phyloP scores from a whole-genome alignment of 192 early-diverging fungal species.

The Entomortierella beljakovae region DNA sequence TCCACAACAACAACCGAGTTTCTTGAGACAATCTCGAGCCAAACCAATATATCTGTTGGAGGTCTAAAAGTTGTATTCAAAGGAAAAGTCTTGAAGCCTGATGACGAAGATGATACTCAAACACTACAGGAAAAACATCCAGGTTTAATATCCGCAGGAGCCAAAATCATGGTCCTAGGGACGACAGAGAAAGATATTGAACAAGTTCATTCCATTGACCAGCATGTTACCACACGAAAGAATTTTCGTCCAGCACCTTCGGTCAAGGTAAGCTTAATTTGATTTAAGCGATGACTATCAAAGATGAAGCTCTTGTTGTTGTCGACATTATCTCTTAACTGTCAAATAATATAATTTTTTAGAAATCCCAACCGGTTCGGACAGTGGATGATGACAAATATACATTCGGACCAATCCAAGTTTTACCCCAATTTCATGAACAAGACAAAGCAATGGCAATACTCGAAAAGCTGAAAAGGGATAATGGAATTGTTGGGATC shows the following conservation, averaged over 20 bases:
- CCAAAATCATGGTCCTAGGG: slow-evolving; percentile 42
- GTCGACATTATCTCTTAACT: not conserved
- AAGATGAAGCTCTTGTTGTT: not conserved
- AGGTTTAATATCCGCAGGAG: not conserved
- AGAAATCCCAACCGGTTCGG: slow-evolving; percentile 34
- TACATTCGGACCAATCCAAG: slow-evolving; percentile 69
- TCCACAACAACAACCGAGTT: slow-evolving; percentile 5
- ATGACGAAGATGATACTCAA: not conserved
- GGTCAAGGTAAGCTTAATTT: slow-evolving; percentile 21
- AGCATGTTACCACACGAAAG: slow-evolving; percentile 32
- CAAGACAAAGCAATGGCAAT: slow-evolving; percentile 65
- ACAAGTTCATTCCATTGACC: slow-evolving; percentile 43
- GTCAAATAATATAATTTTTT: not conserved
- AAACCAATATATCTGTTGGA: slow-evolving; percentile 19
- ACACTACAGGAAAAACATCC: slow-evolving; percentile 21
- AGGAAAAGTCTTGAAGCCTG: slow-evolving; percentile 17
- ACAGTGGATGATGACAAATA: slow-evolving; percentile 55
- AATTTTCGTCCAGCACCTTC: slow-evolving; percentile 24
- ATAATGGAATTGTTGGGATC: slow-evolving; percentile 68
- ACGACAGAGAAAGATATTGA: slow-evolving; percentile 42
- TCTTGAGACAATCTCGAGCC: slow-evolving; percentile 14
- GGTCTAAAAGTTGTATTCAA: slow-evolving; percentile 43
- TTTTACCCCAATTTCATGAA: slow-evolving; percentile 67
- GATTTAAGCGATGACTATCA: not conserved
- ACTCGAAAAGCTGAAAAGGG: slow-evolving; percentile 74